Conservation (phyloP, 352 stramenopile species). For the Globisporangium echinulatum region DNA sequence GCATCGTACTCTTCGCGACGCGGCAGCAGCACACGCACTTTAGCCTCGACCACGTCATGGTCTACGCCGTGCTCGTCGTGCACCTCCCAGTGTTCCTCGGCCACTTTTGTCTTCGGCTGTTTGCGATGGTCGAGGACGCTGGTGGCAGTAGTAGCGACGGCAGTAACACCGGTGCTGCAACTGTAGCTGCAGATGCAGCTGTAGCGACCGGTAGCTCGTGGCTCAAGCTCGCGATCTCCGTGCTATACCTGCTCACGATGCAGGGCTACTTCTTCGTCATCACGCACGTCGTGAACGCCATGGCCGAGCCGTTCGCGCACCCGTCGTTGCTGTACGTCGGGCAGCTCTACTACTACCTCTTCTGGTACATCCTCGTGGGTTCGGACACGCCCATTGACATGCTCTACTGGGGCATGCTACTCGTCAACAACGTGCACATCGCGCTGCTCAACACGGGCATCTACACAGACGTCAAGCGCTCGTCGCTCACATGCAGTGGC, state of each 20-base stretch:
- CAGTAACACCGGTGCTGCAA: no score
- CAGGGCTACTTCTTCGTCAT: constrained; percentile 84
- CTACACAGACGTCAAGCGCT: constrained; percentile 78
- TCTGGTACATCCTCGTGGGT: constrained; percentile 84
- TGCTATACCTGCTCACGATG: constrained; percentile 75
- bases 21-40: constrained; percentile 28
- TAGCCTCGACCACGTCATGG: constrained; percentile 65
- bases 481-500: constrained; percentile 31
- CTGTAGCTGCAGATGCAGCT: constrained; percentile 1
- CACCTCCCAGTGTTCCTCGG: constrained; percentile 78
- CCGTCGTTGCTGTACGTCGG: constrained; percentile 79
- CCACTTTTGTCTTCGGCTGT: constrained; percentile 72
- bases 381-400: constrained; percentile 74
- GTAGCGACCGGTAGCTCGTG: constrained; percentile 22
- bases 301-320: constrained; percentile 76
- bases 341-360: constrained; percentile 85
- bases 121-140: constrained; percentile 47
- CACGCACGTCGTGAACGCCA: constrained; percentile 71
- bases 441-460: constrained; percentile 83
- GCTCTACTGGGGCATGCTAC: constrained; percentile 79
- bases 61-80: constrained; percentile 70
- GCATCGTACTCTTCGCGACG: constrained; percentile 47
- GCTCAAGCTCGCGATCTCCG: constrained; percentile 70
- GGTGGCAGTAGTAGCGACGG: constrained; percentile 5
- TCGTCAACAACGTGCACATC: constrained; percentile 83